Percentiles rank a stretch among this genome's conserved stretches.
Conservation (phyloP, 371 early-diverging fungal genomes). For the Zancudomyces culisetae region DNA sequence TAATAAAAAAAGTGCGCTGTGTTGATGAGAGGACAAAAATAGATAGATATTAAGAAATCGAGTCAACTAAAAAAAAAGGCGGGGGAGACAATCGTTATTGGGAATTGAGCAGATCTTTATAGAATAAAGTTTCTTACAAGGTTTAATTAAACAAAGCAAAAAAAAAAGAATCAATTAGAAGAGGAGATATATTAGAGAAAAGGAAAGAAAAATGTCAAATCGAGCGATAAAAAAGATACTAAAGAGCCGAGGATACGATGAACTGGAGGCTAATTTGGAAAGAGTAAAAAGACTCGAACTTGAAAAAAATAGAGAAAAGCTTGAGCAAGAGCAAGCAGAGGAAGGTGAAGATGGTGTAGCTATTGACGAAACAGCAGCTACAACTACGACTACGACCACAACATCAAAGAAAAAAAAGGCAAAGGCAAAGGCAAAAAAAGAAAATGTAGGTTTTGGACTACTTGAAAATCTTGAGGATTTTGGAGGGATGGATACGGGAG, state of each 20-base stretch:
- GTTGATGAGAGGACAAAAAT: too few relatives aligned
- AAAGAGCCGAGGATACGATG: slow-evolving; percentile 23
- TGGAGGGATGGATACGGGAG: slow-evolving; percentile 11
- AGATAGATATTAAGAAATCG: too few relatives aligned
- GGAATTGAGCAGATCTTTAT: too few relatives aligned
- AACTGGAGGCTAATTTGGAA: slow-evolving; percentile 13
- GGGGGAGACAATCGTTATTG: too few relatives aligned
- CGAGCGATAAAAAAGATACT: slow-evolving; percentile 16
- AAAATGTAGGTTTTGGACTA: slow-evolving; percentile 5
- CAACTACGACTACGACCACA: too few relatives aligned
- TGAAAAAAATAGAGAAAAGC: slow-evolving; percentile 7
- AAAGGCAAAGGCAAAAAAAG: slow-evolving; percentile 35
- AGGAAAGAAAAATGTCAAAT: slow-evolving; percentile 17
- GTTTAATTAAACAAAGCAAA: too few relatives aligned
- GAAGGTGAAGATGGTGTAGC: slow-evolving; percentile 3
- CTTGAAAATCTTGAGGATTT: slow-evolving; percentile 3
- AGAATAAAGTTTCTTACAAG: too few relatives aligned
- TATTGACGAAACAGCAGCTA: slow-evolving; percentile 7
- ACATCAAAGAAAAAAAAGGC: slow-evolving; percentile 11
- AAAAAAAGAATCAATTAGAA: too few relatives aligned
- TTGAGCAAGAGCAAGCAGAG: not conserved
- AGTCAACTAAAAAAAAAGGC: too few relatives aligned
- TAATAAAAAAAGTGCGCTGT: too few relatives aligned
- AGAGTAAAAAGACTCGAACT: slow-evolving; percentile 6
- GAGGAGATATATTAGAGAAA: too few relatives aligned